A percentile compares a stretch with the other conserved stretches of the same genome.
Evolutionary conservation across 1,284 basidiomycete genomes (phyloP).

Genomic region (Heterobasidion parviporum): DNA sequence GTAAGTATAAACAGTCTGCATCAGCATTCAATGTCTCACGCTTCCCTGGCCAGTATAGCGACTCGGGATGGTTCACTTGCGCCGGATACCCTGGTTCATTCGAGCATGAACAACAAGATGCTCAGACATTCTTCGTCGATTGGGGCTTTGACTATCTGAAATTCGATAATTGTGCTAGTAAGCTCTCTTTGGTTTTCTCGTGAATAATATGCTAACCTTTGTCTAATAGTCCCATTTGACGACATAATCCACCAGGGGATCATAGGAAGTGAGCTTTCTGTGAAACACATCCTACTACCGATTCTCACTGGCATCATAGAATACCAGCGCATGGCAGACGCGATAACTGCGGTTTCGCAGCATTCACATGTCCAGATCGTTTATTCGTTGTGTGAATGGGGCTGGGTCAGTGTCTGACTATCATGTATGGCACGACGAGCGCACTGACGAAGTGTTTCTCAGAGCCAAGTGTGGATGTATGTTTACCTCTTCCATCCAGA

Average conservation of each 20-base stretch:
- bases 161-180: conserved; percentile 47
- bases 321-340: conserved; percentile 40
- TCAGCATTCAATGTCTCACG: background rate
- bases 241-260: conserved; percentile 36
- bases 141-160: conserved; percentile 50
- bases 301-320: conserved; percentile 24
- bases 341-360: conserved; percentile 31
- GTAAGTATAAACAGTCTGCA: conserved; percentile 12
- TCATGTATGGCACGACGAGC: background rate
- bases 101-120: conserved; percentile 38
- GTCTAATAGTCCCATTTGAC: conserved; percentile 36
- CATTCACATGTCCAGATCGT: conserved; percentile 28
- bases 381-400: conserved; percentile 47
- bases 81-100: conserved; percentile 43
- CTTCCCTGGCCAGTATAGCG: conserved; percentile 30
- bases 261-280: conserved; percentile 31
- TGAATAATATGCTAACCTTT: background rate
- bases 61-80: conserved; percentile 47
- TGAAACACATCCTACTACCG: background rate
- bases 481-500: conserved; percentile 7
- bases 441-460: background rate
- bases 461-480: conserved; percentile 38
- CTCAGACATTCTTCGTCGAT: conserved; percentile 33
- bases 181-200: background rate
- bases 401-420: conserved; percentile 25